These are phyloP conservation scores for Exidia glandulosa DNA, from an alignment of 768 basidiomycete species.

Conservation along the genomic window DNA sequence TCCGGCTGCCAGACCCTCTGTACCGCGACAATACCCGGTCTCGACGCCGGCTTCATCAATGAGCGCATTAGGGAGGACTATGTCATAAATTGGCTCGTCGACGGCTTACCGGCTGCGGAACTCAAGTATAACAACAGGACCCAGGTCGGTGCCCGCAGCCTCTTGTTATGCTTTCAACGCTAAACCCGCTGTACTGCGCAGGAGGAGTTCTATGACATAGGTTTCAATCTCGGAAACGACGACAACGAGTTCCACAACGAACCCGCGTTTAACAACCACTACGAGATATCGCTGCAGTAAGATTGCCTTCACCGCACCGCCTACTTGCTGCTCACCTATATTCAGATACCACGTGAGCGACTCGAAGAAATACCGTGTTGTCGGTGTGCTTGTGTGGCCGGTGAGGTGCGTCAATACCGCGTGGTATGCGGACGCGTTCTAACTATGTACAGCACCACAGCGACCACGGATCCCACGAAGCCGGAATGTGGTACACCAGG, in stretches of 20 bases:
- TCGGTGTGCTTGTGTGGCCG: conserved; percentile 87
- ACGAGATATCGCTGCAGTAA: conserved; percentile 71
- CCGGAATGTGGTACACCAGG: conserved; percentile 42
- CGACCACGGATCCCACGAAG: conserved; percentile 16
- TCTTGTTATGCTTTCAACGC: background rate
- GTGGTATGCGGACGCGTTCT: background rate
- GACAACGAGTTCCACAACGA: conserved; percentile 42
- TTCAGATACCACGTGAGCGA: conserved; percentile 73
- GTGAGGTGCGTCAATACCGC: conserved; percentile 22
- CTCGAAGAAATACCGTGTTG: conserved; percentile 66
- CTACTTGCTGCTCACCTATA: too few relatives aligned
- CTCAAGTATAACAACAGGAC: conserved; percentile 75
- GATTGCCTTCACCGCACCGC: too few relatives aligned
- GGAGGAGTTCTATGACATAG: conserved; percentile 23
- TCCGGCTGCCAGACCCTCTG: conserved; percentile 72
- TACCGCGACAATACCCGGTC: conserved; percentile 41
- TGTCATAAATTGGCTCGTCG: conserved; percentile 88
- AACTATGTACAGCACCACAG: conserved; percentile 7
- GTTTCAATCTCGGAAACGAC: conserved; percentile 81
- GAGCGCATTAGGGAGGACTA: conserved; percentile 87
- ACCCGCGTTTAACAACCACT: conserved; percentile 86
- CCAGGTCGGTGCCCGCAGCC: conserved; percentile 39
- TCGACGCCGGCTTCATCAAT: conserved; percentile 83
- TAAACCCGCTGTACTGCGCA: too few relatives aligned
- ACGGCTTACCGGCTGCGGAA: conserved; percentile 88